These are phyloP conservation scores for Stereocaulon alpinum DNA, from an alignment of 495 filamentous ascomycete genomes.

Conservation along the genomic window DNA sequence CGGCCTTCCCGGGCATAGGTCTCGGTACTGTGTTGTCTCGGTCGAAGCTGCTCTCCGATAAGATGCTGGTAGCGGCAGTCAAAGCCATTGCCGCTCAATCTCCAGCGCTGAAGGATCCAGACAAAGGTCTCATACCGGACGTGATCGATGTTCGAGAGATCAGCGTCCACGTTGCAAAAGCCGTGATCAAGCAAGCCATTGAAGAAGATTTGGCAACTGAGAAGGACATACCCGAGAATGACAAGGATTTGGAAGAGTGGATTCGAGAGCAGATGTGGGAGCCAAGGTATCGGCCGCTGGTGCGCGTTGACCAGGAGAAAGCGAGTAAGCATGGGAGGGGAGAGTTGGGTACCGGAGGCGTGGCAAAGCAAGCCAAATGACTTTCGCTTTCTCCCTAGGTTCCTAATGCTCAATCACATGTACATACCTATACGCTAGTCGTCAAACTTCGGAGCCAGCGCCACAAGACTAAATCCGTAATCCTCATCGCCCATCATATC, in stretches of 20 bases:
- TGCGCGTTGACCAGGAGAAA: conserved; percentile 37
- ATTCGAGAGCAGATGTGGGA: conserved; percentile 88
- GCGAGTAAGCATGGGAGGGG: conserved; percentile 49
- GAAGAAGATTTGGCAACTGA: conserved; percentile 56
- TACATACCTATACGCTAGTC: neutral
- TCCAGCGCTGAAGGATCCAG: conserved; percentile 52
- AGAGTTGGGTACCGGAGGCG: conserved; percentile 41
- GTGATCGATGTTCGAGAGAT: conserved; percentile 65
- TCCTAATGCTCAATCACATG: too few relatives aligned
- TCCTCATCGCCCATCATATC: conserved; percentile 21
- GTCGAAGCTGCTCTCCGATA: conserved; percentile 52
- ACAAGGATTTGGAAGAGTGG: conserved; percentile 60
- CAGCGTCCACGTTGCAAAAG: conserved; percentile 65
- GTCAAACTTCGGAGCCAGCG: conserved; percentile 6
- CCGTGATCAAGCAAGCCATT: conserved; percentile 64
- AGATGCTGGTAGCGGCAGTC: conserved; percentile 73
- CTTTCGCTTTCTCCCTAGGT: too few relatives aligned
- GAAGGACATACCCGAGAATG: conserved; percentile 46
- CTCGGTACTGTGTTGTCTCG: conserved; percentile 65
- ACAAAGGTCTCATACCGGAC: conserved; percentile 58
- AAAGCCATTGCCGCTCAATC: conserved; percentile 59
- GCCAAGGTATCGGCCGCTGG: conserved; percentile 56
- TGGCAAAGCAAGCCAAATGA: conserved; percentile 3
- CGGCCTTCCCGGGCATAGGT: conserved; percentile 79
- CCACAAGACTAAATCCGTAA: conserved; percentile 18